Evolutionary conservation across 2,329 filamentous ascomycete genomes (phyloP).

Genomic region (Teratosphaeriaceae sp.): DNA sequence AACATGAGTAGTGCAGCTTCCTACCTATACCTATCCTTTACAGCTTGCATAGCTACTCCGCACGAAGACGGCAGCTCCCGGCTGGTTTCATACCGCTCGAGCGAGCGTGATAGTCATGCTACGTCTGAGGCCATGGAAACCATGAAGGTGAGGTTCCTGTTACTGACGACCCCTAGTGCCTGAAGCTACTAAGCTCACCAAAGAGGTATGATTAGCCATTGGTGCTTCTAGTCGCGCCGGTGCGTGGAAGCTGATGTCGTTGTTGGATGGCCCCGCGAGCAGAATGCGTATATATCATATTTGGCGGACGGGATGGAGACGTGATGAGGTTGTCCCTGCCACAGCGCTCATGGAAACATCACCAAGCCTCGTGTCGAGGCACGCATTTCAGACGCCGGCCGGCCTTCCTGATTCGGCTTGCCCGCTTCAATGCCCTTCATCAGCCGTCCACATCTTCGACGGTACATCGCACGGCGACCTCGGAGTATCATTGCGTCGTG

Average conservation of each 20-base stretch:
- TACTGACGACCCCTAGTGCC: neutral
- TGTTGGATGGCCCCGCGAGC: no score
- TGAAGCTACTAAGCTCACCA: neutral
- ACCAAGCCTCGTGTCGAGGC: no score
- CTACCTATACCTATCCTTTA: neutral
- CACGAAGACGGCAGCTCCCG: neutral
- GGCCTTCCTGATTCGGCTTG: neutral
- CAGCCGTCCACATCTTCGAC: neutral
- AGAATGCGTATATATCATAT: no score
- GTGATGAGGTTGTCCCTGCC: no score
- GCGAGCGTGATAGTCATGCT: no score
- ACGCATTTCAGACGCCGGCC: neutral
- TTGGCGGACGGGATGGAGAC: no score
- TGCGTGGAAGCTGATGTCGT: neutral
- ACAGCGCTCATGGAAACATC: no score
- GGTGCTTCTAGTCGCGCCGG: neutral
- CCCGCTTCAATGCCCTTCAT: neutral
- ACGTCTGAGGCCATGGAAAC: no score
- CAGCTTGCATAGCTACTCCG: neutral
- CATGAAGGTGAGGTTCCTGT: no score
- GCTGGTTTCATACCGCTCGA: no score
- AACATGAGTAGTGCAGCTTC: no score
- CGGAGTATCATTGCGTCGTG: constrained; percentile 1
- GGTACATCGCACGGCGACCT: neutral
- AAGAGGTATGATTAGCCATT: neutral